phyloP scores from a whole-genome alignment of 2,329 filamentous ascomycete genomes.

The Colletotrichum chlorophyti region DNA sequence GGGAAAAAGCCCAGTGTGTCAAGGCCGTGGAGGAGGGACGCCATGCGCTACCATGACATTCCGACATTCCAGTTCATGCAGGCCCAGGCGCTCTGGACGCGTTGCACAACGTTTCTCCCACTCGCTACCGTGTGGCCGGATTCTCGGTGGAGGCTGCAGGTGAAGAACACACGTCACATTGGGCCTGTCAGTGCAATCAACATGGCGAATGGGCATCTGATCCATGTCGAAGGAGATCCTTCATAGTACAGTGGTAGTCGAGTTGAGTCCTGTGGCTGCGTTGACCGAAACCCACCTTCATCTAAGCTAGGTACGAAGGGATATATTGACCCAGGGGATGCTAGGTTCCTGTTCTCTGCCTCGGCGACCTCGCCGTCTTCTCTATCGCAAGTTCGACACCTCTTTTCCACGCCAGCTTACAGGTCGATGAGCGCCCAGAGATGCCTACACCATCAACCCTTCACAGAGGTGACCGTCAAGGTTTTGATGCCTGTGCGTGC shows the following conservation, averaged over 20 bases:
- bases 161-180: slow-evolving; percentile 27
- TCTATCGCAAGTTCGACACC: slow-evolving; percentile 2
- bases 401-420: slow-evolving; percentile 1
- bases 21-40: too few species aligned
- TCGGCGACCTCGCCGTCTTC: background rate
- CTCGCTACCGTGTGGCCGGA: slow-evolving; percentile 26
- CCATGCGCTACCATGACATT: background rate
- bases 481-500: background rate
- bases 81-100: too few species aligned
- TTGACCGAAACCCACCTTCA: slow-evolving; percentile 14
- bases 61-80: too few species aligned
- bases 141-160: slow-evolving; percentile 34
- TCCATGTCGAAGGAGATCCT: background rate
- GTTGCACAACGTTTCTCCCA: slow-evolving; percentile 30
- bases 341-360: background rate
- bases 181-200: too few species aligned
- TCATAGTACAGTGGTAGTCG: background rate
- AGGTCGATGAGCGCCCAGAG: slow-evolving; percentile 6
- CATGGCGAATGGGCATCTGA: background rate
- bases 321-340: background rate
- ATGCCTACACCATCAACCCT: background rate
- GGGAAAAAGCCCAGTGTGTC: too few species aligned
- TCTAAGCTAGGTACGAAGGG: too few species aligned
- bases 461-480: background rate
- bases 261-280: background rate